phyloP scores from a whole-genome alignment of 148 eudicot genomes.

The Cornus controversa region DNA sequence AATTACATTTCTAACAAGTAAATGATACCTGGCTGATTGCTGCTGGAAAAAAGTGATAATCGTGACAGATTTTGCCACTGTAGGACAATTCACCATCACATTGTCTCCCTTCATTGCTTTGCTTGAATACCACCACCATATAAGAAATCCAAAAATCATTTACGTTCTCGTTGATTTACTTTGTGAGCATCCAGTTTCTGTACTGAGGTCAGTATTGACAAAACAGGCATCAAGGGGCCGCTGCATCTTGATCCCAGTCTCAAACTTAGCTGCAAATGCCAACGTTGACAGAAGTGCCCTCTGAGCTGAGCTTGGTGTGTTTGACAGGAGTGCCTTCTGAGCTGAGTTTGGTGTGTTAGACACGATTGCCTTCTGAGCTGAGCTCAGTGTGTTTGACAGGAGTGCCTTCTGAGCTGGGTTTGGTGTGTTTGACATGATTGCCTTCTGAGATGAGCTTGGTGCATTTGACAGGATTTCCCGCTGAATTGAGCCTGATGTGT shows the following conservation, averaged over 20 bases:
- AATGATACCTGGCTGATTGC: conserved; percentile 3
- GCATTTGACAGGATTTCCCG: conserved; percentile 20
- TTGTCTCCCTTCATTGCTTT: conserved; percentile 10
- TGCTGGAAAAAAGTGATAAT: not conserved
- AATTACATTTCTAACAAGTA: not conserved
- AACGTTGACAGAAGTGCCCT: conserved; percentile 57
- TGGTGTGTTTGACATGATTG: conserved; percentile 16
- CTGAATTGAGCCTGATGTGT: conserved; percentile 21
- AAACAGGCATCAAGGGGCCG: not conserved
- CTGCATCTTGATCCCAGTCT: conserved; percentile 42
- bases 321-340: conserved; percentile 23
- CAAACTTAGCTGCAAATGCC: conserved; percentile 60
- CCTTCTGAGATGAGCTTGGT: conserved; percentile 24
- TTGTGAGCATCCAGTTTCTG: conserved; percentile 15
- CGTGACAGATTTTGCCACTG: not conserved
- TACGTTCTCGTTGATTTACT: conserved; percentile 18
- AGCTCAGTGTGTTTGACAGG: conserved; percentile 26
- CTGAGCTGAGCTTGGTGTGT: conserved; percentile 35
- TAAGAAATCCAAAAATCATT: conserved; percentile 33
- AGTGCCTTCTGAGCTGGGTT: conserved; percentile 23
- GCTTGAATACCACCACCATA: conserved; percentile 12
- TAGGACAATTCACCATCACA: not conserved
- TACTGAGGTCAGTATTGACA: conserved; percentile 8
- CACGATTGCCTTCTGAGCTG: conserved; percentile 36
- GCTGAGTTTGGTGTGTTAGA: conserved; percentile 21